phyloP scores from a whole-genome alignment of 2,329 filamentous ascomycete genomes.

The Fusarium citri region DNA sequence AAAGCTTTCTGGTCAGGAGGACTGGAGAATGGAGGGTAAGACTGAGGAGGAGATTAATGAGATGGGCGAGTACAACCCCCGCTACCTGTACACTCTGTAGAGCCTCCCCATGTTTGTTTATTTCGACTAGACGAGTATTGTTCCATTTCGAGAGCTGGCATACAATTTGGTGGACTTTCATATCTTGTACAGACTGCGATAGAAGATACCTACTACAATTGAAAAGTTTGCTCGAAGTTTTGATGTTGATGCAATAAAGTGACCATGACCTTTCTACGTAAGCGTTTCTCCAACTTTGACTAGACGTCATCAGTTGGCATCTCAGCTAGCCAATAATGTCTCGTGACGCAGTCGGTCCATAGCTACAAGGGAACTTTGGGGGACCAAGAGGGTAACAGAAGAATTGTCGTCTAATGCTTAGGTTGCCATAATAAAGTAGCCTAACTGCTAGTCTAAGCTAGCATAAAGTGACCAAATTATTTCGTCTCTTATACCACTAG shows the following conservation, averaged over 20 bases:
- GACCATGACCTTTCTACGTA: not conserved
- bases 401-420: too few species aligned
- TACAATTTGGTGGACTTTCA: not conserved
- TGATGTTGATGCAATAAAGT: not conserved
- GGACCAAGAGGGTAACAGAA: too few species aligned
- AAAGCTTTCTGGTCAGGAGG: conserved; percentile 52
- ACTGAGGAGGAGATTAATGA: conserved; percentile 56
- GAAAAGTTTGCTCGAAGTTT: not conserved
- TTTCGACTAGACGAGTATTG: not conserved
- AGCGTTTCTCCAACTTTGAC: not conserved
- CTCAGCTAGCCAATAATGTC: not conserved
- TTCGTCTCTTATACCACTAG: too few species aligned
- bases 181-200: not conserved
- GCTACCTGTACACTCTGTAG: conserved; percentile 39
- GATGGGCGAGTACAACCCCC: conserved; percentile 56
- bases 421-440: too few species aligned
- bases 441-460: too few species aligned
- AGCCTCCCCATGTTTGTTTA: fast-evolving
- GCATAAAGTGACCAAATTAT: too few species aligned
- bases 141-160: not conserved
- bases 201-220: not conserved
- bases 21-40: conserved; percentile 56
- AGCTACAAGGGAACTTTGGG: not conserved
- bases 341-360: not conserved
- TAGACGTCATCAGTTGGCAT: not conserved